Conservation (phyloP, 306 rosid genomes). For the Morella rubra region DNA sequence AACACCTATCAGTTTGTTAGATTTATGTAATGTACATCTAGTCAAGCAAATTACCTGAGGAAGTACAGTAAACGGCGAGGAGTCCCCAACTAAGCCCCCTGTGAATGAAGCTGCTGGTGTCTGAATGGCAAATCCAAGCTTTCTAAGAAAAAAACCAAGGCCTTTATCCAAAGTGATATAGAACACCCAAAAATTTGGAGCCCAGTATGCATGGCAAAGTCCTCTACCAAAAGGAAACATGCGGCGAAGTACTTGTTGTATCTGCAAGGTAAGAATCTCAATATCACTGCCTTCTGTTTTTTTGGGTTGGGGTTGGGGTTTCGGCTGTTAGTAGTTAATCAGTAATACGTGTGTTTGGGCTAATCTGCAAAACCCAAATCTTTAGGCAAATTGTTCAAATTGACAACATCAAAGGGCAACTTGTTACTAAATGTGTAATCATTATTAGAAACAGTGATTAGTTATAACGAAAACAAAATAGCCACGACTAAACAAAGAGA, state of each 20-base stretch:
- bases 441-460: too few relatives aligned
- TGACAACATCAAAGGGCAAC: not conserved
- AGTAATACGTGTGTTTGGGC: not conserved
- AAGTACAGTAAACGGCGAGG: slow-evolving; percentile 73
- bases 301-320: too few relatives aligned
- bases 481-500: not conserved
- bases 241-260: slow-evolving; percentile 61
- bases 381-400: not conserved
- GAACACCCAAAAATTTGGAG: slow-evolving; percentile 93
- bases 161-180: slow-evolving; percentile 87
- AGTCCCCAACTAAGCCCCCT: slow-evolving; percentile 81
- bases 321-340: not conserved
- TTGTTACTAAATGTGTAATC: not conserved
- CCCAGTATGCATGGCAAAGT: slow-evolving; percentile 97
- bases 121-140: slow-evolving; percentile 57
- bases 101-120: slow-evolving; percentile 81
- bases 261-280: slow-evolving; percentile 55
- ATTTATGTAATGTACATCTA: not conserved
- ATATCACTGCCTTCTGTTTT: slow-evolving; percentile 4
- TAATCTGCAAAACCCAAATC: not conserved
- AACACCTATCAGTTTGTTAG: not conserved
- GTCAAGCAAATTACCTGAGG: slow-evolving; percentile 57
- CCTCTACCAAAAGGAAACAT: slow-evolving; percentile 99
- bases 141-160: slow-evolving; percentile 63
- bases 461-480: not conserved